Percentiles rank a stretch among this genome's conserved stretches.
Conservation (phyloP, 139 green algal species). For the Gonium pectorale region DNA sequence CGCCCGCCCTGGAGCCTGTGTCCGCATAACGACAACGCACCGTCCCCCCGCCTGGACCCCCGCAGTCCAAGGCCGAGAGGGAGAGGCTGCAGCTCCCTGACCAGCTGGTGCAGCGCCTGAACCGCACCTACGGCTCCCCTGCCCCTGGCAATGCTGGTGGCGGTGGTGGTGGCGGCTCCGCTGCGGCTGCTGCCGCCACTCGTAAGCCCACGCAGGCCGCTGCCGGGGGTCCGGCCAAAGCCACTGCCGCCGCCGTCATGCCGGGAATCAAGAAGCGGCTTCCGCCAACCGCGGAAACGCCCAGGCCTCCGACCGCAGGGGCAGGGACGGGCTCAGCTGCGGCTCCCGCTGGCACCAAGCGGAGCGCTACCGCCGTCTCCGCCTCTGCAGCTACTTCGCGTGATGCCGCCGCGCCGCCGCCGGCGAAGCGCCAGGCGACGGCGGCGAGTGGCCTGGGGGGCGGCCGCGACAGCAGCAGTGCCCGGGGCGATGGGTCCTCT, state of each 20-base stretch:
- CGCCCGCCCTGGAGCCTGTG: too few species aligned
- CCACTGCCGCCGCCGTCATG: background rate
- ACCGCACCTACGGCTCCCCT: background rate
- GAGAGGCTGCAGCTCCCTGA: constrained; percentile 29
- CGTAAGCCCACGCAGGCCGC: background rate
- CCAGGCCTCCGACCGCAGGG: too few species aligned
- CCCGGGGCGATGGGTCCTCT: background rate
- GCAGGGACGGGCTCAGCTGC: too few species aligned
- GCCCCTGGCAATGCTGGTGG: background rate
- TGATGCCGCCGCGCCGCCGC: background rate
- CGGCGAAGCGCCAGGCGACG: background rate
- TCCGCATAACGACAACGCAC: too few species aligned
- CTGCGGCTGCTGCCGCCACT: background rate
- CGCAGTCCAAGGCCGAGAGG: constrained; percentile 24
- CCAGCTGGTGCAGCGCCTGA: background rate
- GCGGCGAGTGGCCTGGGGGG: background rate
- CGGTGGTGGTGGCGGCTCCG: background rate
- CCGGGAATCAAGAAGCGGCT: constrained; percentile 18
- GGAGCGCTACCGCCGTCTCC: too few species aligned
- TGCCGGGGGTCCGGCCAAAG: background rate
- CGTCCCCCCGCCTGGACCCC: background rate
- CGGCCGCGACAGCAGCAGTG: background rate
- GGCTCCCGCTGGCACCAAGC: too few species aligned
- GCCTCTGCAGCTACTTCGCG: too few species aligned
- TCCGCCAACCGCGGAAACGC: too few species aligned